Base-by-base conservation (phyloP, 2,329 filamentous ascomycete genomes). In the Aspergillus caelatus region DNA sequence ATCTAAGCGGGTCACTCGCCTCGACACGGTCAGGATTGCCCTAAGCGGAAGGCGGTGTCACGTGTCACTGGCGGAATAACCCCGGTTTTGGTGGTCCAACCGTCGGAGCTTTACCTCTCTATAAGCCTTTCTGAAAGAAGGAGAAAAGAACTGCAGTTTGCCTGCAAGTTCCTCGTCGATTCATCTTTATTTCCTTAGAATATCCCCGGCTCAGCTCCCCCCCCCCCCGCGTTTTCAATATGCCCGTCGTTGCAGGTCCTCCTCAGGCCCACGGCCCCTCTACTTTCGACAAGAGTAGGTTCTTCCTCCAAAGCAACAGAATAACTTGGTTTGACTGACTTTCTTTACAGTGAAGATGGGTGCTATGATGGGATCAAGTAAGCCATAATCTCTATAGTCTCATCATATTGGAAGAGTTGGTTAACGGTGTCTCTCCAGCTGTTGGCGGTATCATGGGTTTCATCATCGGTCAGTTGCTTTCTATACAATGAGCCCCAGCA, bases 351-450 rank as follows among this genome's bases (percentile, higher is more conserved):
- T 94, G 79, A 97, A 97, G 85, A 97, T 98, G 93, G 95, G 95
- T 72, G 93, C 91, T 67, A 90, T 99, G 90, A 98, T 98, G 93
- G 95, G 95, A 72, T 92, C 93, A 78, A 96, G 94, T 98, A 91
- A 74, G 93, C 87, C 53, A 53, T 66, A 41, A 46, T n/a, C n/a
- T 41, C 10, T 19, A 57, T 55, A 56, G 50, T 21, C 16, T 21
- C 26, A 19, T 48, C n/a, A 7, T 55, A 34, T 32, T 61, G 11
- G n/a, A 11, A 23, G 30, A 62, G 28, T 10, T 60, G 45, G 56
- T 59, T 65, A 62, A 62, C 52, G 21, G 39, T 26, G 46, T 3
- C 50, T 59, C 26, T 52, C 63, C 48, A 98, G 95, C 93, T 80
- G 95, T 99, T 66, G 95, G 95, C 66, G 85, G 92, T 58, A 97